Conservation (phyloP, 208 protist genomes). For the Trypanosoma boissoni region DNA sequence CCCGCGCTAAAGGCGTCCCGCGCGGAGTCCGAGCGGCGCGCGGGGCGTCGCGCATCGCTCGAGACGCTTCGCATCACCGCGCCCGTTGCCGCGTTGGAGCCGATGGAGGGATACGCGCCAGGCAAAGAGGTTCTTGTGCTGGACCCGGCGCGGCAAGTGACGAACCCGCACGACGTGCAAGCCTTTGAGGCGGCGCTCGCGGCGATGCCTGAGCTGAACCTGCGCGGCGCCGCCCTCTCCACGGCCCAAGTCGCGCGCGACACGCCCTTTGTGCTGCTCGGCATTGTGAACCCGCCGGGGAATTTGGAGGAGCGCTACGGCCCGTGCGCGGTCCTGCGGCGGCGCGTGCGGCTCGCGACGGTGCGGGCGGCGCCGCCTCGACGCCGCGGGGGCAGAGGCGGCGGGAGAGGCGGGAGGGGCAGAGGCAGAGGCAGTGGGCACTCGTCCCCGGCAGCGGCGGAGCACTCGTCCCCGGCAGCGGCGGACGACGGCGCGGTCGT, state of each 20-base stretch:
- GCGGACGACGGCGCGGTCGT: slow-evolving; percentile 28
- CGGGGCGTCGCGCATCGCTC: slow-evolving; percentile 16
- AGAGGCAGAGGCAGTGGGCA: background rate
- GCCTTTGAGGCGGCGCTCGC: slow-evolving; percentile 34
- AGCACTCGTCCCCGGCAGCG: background rate
- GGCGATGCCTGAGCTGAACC: slow-evolving; percentile 11
- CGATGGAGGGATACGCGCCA: slow-evolving; percentile 43
- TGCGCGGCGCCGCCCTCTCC: slow-evolving; percentile 27
- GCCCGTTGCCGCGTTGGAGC: slow-evolving; percentile 52
- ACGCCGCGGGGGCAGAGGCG: slow-evolving; percentile 1
- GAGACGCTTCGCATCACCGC: slow-evolving; percentile 34
- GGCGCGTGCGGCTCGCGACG: slow-evolving; percentile 13
- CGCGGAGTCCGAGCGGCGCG: slow-evolving; percentile 10
- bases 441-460: slow-evolving; percentile 4
- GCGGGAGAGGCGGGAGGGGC: background rate
- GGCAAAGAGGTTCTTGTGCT: slow-evolving; percentile 70
- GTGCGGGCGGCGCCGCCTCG: slow-evolving; percentile 1
- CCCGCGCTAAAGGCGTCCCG: slow-evolving; percentile 8
- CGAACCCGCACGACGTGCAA: slow-evolving; percentile 50
- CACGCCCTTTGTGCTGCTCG: slow-evolving; percentile 61
- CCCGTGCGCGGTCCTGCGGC: slow-evolving; percentile 19
- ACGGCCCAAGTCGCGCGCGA: slow-evolving; percentile 45
- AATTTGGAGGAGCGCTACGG: slow-evolving; percentile 30
- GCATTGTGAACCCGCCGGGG: slow-evolving; percentile 65
- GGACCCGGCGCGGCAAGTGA: slow-evolving; percentile 54